These are phyloP conservation scores for Aspergillus saccharolyticus DNA, from an alignment of 495 filamentous ascomycete genomes.

Conservation along the genomic window DNA sequence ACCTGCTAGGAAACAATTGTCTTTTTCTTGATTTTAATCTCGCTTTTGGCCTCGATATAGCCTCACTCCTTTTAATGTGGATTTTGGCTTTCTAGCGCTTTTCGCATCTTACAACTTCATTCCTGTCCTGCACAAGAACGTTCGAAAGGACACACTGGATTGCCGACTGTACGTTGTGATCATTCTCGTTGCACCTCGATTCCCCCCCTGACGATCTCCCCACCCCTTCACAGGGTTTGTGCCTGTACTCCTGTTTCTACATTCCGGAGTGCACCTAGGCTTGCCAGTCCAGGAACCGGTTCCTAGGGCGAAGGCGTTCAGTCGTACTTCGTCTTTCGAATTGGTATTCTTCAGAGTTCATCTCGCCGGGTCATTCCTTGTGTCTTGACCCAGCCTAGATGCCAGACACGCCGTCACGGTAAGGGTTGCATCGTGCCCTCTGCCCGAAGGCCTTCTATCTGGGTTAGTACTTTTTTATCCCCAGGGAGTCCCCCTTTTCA, in stretches of 20 bases:
- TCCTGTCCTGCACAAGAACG: slow-evolving; percentile 17
- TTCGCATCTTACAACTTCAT: slow-evolving; percentile 11
- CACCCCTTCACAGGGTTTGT: slow-evolving; percentile 45
- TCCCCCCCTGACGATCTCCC: slow-evolving; percentile 40
- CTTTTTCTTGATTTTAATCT: slow-evolving; percentile 9
- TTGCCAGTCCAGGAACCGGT: slow-evolving; percentile 23
- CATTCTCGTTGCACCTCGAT: slow-evolving; percentile 30
- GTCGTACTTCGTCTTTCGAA: slow-evolving; percentile 60
- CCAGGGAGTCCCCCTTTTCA: slow-evolving; percentile 24
- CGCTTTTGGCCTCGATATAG: slow-evolving; percentile 17
- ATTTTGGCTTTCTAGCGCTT: slow-evolving; percentile 17
- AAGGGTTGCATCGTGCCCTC: slow-evolving; percentile 55
- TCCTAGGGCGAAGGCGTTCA: slow-evolving; percentile 64
- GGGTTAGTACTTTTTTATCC: slow-evolving; percentile 40
- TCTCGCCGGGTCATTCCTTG: slow-evolving; percentile 47
- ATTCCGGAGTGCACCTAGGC: slow-evolving; percentile 47
- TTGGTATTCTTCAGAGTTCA: slow-evolving; percentile 38
- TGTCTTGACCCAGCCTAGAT: slow-evolving; percentile 48
- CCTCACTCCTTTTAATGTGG: slow-evolving; percentile 25
- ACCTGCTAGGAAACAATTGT: slow-evolving; percentile 11
- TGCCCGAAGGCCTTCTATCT: slow-evolving; percentile 44
- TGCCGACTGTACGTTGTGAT: slow-evolving; percentile 34
- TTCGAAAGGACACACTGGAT: slow-evolving; percentile 28
- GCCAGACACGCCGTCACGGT: slow-evolving; percentile 58
- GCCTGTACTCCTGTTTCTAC: slow-evolving; percentile 43